Evolutionary conservation across 345 rosid genomes (phyloP), one percentile per base, ranked within the genome.

Genomic region (Hibiscus tridactylites): DNA sequence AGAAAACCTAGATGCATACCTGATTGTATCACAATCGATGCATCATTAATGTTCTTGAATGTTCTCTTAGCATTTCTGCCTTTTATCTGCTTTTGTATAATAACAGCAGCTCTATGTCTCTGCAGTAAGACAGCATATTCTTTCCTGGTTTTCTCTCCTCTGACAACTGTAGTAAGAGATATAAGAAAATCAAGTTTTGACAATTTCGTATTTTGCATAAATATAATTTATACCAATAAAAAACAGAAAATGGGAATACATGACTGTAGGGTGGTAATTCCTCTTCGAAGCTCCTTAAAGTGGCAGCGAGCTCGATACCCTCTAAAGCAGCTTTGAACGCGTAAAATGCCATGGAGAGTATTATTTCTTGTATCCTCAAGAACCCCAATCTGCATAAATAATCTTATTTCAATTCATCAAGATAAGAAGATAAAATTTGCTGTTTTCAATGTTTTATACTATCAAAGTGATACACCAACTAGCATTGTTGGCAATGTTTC

Each of bases 311-410:
- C 95, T 83, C 61, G 89, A 83, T 90, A 88, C 70, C 97, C 98
- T 83, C 98, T 89, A 77, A 95, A 95, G 82, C 90, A 89, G 80
- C 97, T 95, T 79, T 95, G 99, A 39, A 92, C 97, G 42, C 92
- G 91, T 77, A 95, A 84, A 76, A 95, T 87, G 42, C 99, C 97
- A 76, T 89, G 96, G 63, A 95, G 96, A n/a, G 99, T 95, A 66
- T 84, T 96, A 81, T 89, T 95, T 76, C 98, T 88, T 61, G 99
- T 92, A 74, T 95, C 99, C 75, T 95, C 99, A 74, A 95, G 99
- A 78, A 89, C 84, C 24, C 99, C 99, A 73, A 95, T 92, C 99
- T 95, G 90, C 75, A 80, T 66, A 28, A 65, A 74, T 47, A 71
- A 63, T 37, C 52, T 70, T 65, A 70, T 6, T 17, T 57, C 42